Conservation (phyloP, 371 early-diverging fungal species). For the Zychaea mexicana region DNA sequence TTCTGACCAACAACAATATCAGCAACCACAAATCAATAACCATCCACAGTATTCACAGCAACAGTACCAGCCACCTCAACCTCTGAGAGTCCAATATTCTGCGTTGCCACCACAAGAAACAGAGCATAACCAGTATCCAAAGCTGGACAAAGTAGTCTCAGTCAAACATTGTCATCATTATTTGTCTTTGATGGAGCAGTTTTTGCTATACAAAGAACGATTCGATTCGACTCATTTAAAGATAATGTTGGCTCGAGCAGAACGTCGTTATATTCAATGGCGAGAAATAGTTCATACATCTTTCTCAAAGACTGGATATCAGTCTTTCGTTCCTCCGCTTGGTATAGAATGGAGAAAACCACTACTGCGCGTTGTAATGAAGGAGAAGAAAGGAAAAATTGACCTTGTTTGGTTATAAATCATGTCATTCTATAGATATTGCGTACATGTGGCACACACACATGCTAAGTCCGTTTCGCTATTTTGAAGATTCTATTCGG, state of each 20-base stretch:
- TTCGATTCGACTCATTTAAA: background rate
- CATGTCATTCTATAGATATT: constrained; percentile 39
- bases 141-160: constrained; percentile 9
- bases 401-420: too few species aligned
- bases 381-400: too few species aligned
- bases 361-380: too few species aligned
- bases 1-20: background rate
- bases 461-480: constrained; percentile 44
- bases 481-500: constrained; percentile 40
- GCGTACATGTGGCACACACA: constrained; percentile 47
- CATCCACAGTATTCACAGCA: too few species aligned
- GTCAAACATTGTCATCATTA: constrained; percentile 14
- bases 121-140: background rate
- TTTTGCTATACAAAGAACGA: background rate
- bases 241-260: constrained; percentile 12
- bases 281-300: background rate
- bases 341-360: background rate
- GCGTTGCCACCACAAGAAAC: background rate
- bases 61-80: background rate
- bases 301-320: background rate
- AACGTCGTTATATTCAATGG: constrained; percentile 11
- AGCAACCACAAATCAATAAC: too few species aligned
- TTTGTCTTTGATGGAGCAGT: constrained; percentile 18
- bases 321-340: constrained; percentile 1
- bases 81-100: background rate